These are phyloP conservation scores for Erodium trifolium DNA, from an alignment of 441 rosid genomes.

Conservation along the genomic window DNA sequence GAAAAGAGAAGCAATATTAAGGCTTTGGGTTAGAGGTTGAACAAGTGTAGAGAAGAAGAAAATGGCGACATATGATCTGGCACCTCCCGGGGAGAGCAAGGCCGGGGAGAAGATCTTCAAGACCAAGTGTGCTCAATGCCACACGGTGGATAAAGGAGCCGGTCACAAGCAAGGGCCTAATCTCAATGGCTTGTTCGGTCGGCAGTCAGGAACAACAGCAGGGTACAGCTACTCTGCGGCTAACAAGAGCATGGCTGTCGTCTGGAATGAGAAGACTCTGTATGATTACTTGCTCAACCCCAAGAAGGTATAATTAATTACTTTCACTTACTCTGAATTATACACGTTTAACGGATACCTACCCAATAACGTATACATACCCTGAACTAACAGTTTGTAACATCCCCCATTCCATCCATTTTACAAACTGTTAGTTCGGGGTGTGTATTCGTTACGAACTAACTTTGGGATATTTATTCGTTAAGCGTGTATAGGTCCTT, in stretches of 20 bases:
- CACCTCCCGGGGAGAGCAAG: not conserved
- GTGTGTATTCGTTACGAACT: no score
- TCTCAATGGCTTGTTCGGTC: not conserved
- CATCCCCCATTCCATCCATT: no score
- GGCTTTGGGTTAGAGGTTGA: no score
- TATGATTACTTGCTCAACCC: not conserved
- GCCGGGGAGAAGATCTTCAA: not conserved
- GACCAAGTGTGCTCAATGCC: not conserved
- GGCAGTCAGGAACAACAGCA: not conserved
- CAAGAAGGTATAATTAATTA: no score
- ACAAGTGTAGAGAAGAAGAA: not conserved
- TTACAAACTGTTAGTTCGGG: no score
- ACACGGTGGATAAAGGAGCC: not conserved
- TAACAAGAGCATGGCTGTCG: not conserved
- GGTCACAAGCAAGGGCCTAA: not conserved
- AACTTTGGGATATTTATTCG: no score
- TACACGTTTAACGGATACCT: no score
- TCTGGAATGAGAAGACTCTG: not conserved
- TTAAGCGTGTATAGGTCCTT: no score
- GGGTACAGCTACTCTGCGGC: not conserved
- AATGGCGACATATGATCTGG: not conserved
- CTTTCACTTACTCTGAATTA: no score
- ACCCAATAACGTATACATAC: no score
- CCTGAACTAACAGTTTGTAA: no score
- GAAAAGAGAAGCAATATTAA: no score